These are phyloP conservation scores for Datura wrightii DNA, from an alignment of 257 asterid genomes.

Conservation along the genomic window DNA sequence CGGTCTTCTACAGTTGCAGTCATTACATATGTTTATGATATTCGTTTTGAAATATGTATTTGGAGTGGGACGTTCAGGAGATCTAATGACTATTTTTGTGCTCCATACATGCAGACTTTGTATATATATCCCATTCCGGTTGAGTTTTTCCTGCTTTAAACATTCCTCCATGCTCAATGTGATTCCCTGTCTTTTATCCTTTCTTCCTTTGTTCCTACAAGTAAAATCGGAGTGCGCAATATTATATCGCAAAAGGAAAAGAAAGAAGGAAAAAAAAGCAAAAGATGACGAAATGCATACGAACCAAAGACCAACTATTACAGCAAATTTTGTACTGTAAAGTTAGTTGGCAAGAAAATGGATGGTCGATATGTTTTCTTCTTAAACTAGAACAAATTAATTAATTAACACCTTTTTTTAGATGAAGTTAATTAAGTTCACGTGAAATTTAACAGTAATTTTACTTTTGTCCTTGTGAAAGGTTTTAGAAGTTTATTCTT, in stretches of 20 bases:
- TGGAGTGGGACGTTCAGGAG: not conserved
- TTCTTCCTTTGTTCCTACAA: not conserved
- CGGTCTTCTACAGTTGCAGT: slow-evolving; percentile 3
- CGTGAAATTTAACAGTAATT: not conserved
- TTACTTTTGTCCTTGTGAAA: not conserved
- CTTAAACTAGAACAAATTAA: not conserved
- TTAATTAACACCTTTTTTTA: not conserved
- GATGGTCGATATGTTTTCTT: not conserved
- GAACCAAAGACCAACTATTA: not conserved
- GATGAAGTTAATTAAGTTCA: not conserved
- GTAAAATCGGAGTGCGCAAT: not conserved
- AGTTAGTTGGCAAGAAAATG: not conserved
- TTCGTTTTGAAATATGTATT: not conserved
- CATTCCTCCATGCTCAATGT: not conserved
- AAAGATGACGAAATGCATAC: not conserved
- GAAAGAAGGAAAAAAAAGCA: not conserved
- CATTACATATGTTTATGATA: not conserved
- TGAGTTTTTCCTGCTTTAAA: not conserved
- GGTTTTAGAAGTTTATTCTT: not conserved
- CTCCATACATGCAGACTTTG: not conserved
- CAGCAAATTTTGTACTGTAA: not conserved
- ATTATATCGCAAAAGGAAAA: not conserved
- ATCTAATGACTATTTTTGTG: slow-evolving; percentile 10
- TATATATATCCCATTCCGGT: not conserved
- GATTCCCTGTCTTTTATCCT: not conserved